Conservation (phyloP, 2,329 filamentous ascomycete species). For the Pseudopyricularia javanii region DNA sequence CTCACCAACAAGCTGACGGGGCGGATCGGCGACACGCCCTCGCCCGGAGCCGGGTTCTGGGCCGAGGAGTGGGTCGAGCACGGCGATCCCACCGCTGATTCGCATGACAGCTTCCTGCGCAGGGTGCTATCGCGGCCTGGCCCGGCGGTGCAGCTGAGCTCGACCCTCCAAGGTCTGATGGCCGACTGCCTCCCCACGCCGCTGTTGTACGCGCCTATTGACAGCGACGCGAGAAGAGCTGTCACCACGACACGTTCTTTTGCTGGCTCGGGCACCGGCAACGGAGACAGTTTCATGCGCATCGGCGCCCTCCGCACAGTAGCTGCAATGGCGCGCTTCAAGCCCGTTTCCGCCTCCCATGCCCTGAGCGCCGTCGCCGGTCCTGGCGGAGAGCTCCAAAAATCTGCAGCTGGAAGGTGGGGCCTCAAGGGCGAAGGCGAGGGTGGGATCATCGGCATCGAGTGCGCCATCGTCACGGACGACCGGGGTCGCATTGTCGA, state of each 20-base stretch:
- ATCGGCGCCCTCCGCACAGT: conserved; percentile 59
- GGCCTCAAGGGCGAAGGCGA: conserved; percentile 63
- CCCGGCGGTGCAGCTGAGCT: conserved; percentile 25
- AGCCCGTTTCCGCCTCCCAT: conserved; percentile 31
- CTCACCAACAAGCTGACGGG: conserved; percentile 83
- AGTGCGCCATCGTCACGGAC: conserved; percentile 37
- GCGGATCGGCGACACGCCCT: conserved; percentile 76
- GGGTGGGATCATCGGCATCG: conserved; percentile 77
- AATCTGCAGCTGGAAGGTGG: conserved; percentile 64
- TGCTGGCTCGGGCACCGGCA: conserved; percentile 69
- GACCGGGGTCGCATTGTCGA: conserved; percentile 28
- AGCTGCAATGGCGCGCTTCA: conserved; percentile 60
- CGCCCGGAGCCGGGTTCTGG: conserved; percentile 78
- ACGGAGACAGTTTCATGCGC: conserved; percentile 78
- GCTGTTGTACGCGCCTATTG: conserved; percentile 22
- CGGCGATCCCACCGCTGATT: conserved; percentile 14
- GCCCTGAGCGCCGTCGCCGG: conserved; percentile 59
- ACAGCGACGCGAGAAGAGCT: background rate
- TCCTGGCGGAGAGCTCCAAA: conserved; percentile 58
- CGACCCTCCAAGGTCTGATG: conserved; percentile 33
- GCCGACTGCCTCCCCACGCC: conserved; percentile 48
- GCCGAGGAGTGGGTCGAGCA: conserved; percentile 66
- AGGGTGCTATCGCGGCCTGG: conserved; percentile 9
- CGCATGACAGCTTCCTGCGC: conserved; percentile 7
- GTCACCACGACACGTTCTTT: conserved; percentile 27